phyloP scores from a whole-genome alignment of 495 filamentous ascomycete genomes.

The Friedmanniomyces endolithicus region DNA sequence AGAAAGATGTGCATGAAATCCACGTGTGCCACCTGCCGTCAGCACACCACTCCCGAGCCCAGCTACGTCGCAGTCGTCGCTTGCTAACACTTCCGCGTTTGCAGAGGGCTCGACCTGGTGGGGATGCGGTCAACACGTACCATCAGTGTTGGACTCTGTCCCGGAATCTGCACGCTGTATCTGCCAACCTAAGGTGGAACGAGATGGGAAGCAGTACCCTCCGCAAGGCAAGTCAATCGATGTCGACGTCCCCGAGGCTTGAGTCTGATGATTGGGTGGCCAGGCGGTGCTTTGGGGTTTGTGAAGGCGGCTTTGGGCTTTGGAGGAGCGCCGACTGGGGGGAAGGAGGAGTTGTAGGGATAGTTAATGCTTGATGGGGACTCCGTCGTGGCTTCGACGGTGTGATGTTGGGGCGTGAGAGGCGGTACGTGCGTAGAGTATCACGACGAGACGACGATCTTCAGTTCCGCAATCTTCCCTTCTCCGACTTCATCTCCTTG shows the following conservation, averaged over 20 bases:
- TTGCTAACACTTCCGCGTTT: conserved; percentile 1
- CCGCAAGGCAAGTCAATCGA: conserved; percentile 15
- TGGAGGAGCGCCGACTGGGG: neutral
- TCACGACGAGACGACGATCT: no score
- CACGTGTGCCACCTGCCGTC: conserved; percentile 29
- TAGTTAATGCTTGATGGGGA: neutral
- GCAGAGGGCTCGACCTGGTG: conserved; percentile 28
- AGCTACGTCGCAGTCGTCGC: neutral
- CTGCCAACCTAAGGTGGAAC: conserved; percentile 34
- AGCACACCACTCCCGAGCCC: conserved; percentile 6
- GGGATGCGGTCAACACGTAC: conserved; percentile 21
- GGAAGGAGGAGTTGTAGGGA: conserved; percentile 6
- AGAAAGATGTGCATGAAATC: conserved; percentile 30
- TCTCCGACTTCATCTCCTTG: no score
- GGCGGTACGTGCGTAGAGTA: no score
- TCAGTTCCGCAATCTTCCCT: no score
- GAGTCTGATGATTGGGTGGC: neutral
- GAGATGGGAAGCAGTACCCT: conserved; percentile 27
- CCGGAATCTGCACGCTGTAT: conserved; percentile 35
- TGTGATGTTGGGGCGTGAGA: no score
- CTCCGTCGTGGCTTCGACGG: no score
- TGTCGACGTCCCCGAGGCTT: neutral
- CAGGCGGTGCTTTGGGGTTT: neutral
- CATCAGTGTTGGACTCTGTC: conserved; percentile 33
- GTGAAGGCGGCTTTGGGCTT: conserved; percentile 7